Percentiles rank a stretch among this genome's conserved stretches.
These are phyloP conservation scores for Fusarium zealandicum DNA, from an alignment of 2,329 filamentous ascomycete genomes.

Conservation along the genomic window DNA sequence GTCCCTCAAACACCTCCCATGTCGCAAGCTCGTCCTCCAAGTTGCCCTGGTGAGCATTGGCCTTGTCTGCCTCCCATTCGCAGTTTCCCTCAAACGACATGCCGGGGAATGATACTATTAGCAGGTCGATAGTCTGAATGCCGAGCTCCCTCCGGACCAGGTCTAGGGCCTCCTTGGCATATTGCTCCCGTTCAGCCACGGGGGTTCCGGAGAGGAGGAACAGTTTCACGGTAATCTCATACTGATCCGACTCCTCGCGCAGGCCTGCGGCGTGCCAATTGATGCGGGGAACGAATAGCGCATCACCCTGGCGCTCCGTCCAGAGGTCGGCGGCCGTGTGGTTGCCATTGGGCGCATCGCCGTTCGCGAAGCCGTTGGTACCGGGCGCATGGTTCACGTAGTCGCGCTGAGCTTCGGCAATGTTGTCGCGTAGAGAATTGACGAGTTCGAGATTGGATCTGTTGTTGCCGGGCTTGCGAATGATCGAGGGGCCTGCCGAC, in stretches of 20 bases:
- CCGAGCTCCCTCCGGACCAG: slow-evolving; percentile 83
- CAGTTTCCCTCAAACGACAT: slow-evolving; percentile 94
- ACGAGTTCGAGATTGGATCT: slow-evolving; percentile 95
- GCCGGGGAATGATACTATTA: slow-evolving; percentile 92
- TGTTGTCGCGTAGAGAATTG: slow-evolving; percentile 85
- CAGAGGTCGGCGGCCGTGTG: slow-evolving; percentile 58
- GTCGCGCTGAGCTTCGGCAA: slow-evolving; percentile 75
- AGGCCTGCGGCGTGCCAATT: slow-evolving; percentile 75
- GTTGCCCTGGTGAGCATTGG: slow-evolving; percentile 66
- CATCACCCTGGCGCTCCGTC: slow-evolving; percentile 69
- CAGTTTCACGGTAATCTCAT: slow-evolving; percentile 94
- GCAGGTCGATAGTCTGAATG: slow-evolving; percentile 78
- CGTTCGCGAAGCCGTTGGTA: slow-evolving; percentile 46
- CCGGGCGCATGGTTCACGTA: slow-evolving; percentile 48
- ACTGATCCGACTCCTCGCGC: slow-evolving; percentile 80
- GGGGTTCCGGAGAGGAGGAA: slow-evolving; percentile 85
- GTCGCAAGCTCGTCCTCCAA: slow-evolving; percentile 73
- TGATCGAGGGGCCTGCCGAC: slow-evolving; percentile 81
- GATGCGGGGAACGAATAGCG: slow-evolving; percentile 79
- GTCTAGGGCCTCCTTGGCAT: slow-evolving; percentile 79
- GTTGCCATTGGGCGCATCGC: slow-evolving; percentile 38
- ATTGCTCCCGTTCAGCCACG: slow-evolving; percentile 67
- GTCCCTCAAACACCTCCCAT: slow-evolving; percentile 75
- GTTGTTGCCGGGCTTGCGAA: slow-evolving; percentile 74
- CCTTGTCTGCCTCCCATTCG: slow-evolving; percentile 75